phyloP scores from a whole-genome alignment of 768 basidiomycete genomes.

The Hygrophoropsis aurantiaca region DNA sequence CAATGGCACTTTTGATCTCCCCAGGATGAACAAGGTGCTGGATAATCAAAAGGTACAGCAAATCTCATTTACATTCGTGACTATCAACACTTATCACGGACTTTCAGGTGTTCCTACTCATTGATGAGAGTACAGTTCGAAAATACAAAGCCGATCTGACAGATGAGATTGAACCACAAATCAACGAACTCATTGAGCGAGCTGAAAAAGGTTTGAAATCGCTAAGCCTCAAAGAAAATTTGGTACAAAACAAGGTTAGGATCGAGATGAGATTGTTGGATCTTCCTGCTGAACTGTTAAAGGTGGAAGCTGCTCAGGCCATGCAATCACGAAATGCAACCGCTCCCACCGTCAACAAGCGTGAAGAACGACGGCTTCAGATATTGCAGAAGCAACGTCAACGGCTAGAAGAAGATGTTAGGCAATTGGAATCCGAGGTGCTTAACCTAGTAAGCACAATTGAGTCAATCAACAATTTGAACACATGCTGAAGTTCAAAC shows the following conservation, averaged over 20 bases:
- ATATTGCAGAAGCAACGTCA: conserved; percentile 66
- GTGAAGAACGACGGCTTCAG: conserved; percentile 65
- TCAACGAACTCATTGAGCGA: conserved; percentile 69
- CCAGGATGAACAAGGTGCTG: conserved; percentile 66
- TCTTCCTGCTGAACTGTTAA: conserved; percentile 1
- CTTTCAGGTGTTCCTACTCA: conserved; percentile 67
- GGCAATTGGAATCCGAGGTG: conserved; percentile 61
- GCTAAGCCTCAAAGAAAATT: conserved; percentile 60
- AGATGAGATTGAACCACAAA: conserved; percentile 80
- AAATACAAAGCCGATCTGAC: conserved; percentile 74
- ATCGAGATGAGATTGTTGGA: not conserved
- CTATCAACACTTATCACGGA: conserved; percentile 5
- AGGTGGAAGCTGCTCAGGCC: conserved; percentile 57
- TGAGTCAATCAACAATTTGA: not conserved
- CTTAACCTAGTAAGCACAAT: conserved; percentile 46
- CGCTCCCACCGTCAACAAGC: conserved; percentile 56
- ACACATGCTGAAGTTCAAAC: not conserved
- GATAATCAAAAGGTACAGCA: conserved; percentile 62
- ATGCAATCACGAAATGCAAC: conserved; percentile 42
- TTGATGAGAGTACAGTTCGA: conserved; percentile 70
- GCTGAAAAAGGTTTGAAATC: conserved; percentile 67
- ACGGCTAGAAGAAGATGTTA: conserved; percentile 63
- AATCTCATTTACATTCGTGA: not conserved
- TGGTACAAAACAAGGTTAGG: conserved; percentile 63
- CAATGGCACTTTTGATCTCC: conserved; percentile 70